Evolutionary conservation across 495 filamentous ascomycete genomes (phyloP), one percentile per base, ranked within the genome.

Genomic region (Neurospora intermedia): DNA sequence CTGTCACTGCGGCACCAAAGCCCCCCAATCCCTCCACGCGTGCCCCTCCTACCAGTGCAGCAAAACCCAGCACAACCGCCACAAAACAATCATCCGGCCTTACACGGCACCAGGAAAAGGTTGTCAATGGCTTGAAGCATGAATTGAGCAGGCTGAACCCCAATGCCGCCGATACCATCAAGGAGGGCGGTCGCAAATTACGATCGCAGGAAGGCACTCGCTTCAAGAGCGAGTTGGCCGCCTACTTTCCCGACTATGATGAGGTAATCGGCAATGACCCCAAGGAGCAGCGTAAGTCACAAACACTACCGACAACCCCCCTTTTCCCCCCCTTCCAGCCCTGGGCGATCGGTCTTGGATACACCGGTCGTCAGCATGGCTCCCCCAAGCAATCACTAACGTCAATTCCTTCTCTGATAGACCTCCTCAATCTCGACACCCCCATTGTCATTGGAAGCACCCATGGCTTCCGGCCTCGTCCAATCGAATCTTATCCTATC

Each of bases 211-310:
- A 88, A 73, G 83, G 82, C 31, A 84, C 82, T 70, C 83, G 93
- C 73, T 89, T 92, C 78, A 94, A 94, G 85, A 96, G 93, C 82
- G 94, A 97, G 78, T 85, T 97, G 39, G 90, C 93, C 10, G 85
- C 88, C 41, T 97, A 96, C 81, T 96, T 97, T 77, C 89, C 92
- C 59, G 93, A 95, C 74, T 97, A 95, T 81, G 94, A 97, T 79
- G 91, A 96, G 75, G 87, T 97, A 71, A 91, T 97, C 78, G 93
- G 91, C 73, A 91, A 94, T 75, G 91, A 93, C 75, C 88, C 88
- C 7, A 89, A 91, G 72, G 90, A 94, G 79, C 83, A 89, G 72
- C 92, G 93, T 97, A 86, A 76, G 88, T 83, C 76, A n/a, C 66
- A 45, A 45, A 70, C 71, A 38, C 16, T 39, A 40, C 69, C 7